phyloP scores from a whole-genome alignment of 2,329 filamentous ascomycete species.

The Sporothrix globosa region DNA sequence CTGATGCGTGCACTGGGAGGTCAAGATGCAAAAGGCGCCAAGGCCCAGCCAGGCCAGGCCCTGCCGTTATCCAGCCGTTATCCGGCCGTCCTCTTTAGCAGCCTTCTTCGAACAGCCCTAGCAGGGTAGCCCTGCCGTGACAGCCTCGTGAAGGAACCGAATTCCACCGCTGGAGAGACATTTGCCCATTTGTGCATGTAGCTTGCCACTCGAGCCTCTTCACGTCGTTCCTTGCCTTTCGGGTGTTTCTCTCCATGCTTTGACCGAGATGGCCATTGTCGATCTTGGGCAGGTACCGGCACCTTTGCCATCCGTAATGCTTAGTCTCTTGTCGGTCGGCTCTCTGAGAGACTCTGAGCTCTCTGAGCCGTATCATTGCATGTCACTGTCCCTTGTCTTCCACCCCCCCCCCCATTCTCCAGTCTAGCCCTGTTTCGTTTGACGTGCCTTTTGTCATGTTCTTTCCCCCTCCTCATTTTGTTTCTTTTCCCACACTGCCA shows the following conservation, averaged over 20 bases:
- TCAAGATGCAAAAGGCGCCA: not conserved
- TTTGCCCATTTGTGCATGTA: conserved; percentile 21
- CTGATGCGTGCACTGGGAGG: conserved; percentile 16
- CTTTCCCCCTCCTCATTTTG: not conserved
- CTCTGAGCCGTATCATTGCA: not conserved
- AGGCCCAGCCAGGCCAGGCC: not conserved
- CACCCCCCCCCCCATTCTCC: not conserved
- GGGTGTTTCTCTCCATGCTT: conserved; percentile 2
- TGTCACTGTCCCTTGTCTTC: not conserved
- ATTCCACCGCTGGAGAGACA: conserved; percentile 23
- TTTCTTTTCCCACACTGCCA: conserved; percentile 1
- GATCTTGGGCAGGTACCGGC: not conserved
- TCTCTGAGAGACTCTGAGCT: not conserved
- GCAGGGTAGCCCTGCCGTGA: too few relatives aligned
- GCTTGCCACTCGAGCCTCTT: conserved; percentile 13
- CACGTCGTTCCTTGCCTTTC: not conserved
- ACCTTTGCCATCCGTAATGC: not conserved
- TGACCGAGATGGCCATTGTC: conserved; percentile 1
- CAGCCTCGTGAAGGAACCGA: not conserved
- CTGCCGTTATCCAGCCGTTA: too few relatives aligned
- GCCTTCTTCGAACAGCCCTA: not conserved
- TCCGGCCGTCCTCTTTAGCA: not conserved
- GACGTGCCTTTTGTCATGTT: not conserved
- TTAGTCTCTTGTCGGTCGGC: not conserved
- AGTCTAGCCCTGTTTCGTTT: conserved; percentile 20